Percentiles rank a stretch among this genome's conserved stretches.
phyloP scores from a whole-genome alignment of 2,329 filamentous ascomycete genomes.

The Blastomyces emzantsi region DNA sequence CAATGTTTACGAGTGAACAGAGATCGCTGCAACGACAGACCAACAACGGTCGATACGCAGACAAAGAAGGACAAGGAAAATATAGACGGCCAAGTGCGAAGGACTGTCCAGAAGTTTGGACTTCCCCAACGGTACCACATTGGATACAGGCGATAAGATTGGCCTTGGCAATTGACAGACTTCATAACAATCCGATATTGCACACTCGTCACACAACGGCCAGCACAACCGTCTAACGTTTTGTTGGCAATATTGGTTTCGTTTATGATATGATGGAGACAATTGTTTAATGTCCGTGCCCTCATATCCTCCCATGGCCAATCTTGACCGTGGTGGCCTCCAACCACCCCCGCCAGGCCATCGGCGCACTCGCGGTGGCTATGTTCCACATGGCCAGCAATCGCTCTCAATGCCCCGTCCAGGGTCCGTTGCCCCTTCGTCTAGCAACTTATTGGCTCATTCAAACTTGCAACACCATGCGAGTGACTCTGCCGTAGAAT shows the following conservation, averaged over 20 bases:
- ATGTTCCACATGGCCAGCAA: neutral
- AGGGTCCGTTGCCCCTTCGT: neutral
- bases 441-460: neutral
- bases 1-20: neutral
- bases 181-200: neutral
- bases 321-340: constrained; percentile 15
- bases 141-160: neutral
- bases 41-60: neutral
- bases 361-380: neutral
- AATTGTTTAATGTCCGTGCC: constrained; percentile 11
- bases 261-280: constrained; percentile 14
- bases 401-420: neutral
- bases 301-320: constrained; percentile 14
- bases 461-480: neutral
- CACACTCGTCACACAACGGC: neutral
- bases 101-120: neutral
- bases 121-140: neutral
- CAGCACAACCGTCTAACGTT: constrained; percentile 4
- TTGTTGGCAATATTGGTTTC: constrained; percentile 5
- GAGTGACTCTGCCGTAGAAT: neutral
- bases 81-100: neutral
- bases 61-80: neutral
- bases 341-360: constrained; percentile 10
- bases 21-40: neutral
- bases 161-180: too few species aligned